Percentiles rank a stretch among this genome's conserved stretches.
Conservation (phyloP, 2,329 filamentous ascomycete species). For the Penicillium sp. region DNA sequence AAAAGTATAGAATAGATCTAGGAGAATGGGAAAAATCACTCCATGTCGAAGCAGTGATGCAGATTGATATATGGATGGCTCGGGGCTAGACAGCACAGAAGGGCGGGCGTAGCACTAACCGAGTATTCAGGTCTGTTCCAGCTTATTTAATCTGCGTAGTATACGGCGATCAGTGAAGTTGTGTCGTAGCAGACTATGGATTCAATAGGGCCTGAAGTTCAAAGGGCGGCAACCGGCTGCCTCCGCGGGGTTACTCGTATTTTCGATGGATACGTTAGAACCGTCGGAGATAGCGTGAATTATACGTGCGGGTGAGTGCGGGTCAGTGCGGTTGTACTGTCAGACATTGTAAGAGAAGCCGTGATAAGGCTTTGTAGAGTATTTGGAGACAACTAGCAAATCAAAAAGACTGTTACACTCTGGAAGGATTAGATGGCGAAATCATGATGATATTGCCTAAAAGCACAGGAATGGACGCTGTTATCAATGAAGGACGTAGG, state of each 20-base stretch:
- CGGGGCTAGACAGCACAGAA: not conserved
- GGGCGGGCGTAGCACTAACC: not conserved
- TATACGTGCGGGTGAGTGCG: not conserved
- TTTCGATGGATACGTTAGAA: not conserved
- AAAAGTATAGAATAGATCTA: not conserved
- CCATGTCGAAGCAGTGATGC: not conserved
- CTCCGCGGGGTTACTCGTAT: conserved; percentile 18
- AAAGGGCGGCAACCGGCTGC: conserved; percentile 19
- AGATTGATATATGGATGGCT: not conserved
- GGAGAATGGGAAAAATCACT: not conserved
- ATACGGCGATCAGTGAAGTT: not conserved
- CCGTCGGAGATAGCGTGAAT: not conserved
- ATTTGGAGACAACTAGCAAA: too few species aligned
- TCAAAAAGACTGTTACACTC: too few species aligned
- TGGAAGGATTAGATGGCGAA: too few species aligned
- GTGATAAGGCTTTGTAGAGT: conserved; percentile 2
- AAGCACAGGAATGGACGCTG: too few species aligned
- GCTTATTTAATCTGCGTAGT: conserved; percentile 5
- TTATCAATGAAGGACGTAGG: too few species aligned
- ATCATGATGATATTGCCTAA: too few species aligned
- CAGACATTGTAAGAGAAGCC: conserved; percentile 7
- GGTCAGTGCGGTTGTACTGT: conserved; percentile 2
- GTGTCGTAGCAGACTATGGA: not conserved
- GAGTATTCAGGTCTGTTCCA: conserved; percentile 6
- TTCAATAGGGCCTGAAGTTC: not conserved